Base-by-base conservation (phyloP, 1,139 yeast genomes). In the Protomyces lactucae-debilis region DNA sequence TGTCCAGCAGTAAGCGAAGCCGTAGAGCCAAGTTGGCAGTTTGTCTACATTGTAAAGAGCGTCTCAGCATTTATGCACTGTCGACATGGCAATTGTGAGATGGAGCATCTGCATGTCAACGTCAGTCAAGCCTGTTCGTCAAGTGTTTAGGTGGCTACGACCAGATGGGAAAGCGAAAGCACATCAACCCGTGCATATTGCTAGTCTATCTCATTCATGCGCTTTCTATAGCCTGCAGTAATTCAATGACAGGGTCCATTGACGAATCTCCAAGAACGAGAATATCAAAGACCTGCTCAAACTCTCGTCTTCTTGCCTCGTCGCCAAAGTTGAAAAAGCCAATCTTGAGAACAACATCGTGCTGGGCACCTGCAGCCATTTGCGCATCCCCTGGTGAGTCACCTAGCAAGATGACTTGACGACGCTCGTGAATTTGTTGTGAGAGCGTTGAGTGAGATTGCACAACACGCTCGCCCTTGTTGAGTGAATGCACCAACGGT, bases 391-490 rank as follows among this genome's bases (percentile, higher is more conserved):
- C 64, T 10, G 54, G 39, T 2, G 64, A 60, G 51, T 60, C 64
- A 3, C 64, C 64, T 40, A 60, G 37, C 5, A 60, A 43, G 18
- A 60, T 18, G 40, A 60, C 64, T 9, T 54, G 45, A 8, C 43
- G 45, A 6, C 64, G 59, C 18, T 46, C 51, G 21, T 32, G 55
- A 37, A 60, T 43, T 5, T 35, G 25, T 36, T 46, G 25, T 1
- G 59, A 23, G 37, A 55, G 46, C 25, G 54, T n/a, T 4, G 54
- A 40, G 12, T 45, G 45, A 3, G 54, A 25, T 45, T 54, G 55
- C 3, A 60, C 39, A 5, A 60, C 59, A n/a, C 54, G 59, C 32
- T 60, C 64, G 36, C 64, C 64, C 32, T 60, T 60, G 51, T 60
- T 60, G 28, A 60, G 51, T 14, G 64, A 53, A 32, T 60, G 64